These are phyloP conservation scores for Pholiota adiposa DNA, from an alignment of 1,284 basidiomycete species.

Conservation along the genomic window DNA sequence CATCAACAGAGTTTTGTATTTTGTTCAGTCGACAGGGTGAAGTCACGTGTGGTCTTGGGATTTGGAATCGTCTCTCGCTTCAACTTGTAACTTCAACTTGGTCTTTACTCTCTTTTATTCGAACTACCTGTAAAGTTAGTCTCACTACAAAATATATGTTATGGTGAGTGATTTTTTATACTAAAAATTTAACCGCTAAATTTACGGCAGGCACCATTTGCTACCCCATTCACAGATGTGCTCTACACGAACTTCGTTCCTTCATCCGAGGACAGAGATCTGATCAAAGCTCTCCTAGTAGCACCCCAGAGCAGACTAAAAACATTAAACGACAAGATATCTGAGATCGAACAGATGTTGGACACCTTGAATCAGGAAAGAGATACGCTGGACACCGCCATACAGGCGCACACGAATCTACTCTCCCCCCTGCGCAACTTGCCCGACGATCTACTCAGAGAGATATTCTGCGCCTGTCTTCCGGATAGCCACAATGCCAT, in stretches of 20 bases:
- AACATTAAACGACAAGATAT: background rate
- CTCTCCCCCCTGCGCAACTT: background rate
- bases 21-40: slow-evolving; percentile 12
- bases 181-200: too few relatives aligned
- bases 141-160: too few relatives aligned
- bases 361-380: background rate
- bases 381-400: background rate
- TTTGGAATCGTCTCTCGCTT: background rate
- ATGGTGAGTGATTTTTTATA: background rate
- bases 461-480: slow-evolving; percentile 4
- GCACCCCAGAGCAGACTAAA: background rate
- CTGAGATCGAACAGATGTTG: background rate
- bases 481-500: background rate
- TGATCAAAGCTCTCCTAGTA: background rate
- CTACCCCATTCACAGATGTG: background rate
- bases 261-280: background rate
- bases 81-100: background rate
- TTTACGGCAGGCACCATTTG: background rate
- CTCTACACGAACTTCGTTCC: slow-evolving; percentile 2
- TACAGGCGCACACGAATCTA: background rate
- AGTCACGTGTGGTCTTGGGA: background rate
- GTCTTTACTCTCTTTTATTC: too few relatives aligned
- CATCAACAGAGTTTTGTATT: slow-evolving; percentile 13
- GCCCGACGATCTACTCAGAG: slow-evolving; percentile 1
- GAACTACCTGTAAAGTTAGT: too few relatives aligned